Evolutionary conservation across 495 filamentous ascomycete species (phyloP).

Genomic region (Neurospora sp.): DNA sequence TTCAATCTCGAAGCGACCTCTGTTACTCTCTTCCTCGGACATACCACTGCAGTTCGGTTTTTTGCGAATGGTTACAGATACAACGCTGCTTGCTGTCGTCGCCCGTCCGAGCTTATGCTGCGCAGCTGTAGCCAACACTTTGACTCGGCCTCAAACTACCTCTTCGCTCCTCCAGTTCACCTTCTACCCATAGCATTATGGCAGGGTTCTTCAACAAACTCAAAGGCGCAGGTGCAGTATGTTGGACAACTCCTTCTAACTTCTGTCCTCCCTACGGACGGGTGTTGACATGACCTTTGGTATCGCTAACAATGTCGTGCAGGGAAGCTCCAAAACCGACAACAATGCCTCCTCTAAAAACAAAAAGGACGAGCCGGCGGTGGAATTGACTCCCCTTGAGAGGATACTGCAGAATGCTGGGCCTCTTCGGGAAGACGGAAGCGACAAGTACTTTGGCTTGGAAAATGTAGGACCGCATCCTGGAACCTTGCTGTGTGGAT

Average conservation of each 20-base stretch:
- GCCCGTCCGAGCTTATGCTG: constrained; percentile 3
- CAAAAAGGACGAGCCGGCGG: constrained; percentile 64
- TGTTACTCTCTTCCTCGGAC: background rate
- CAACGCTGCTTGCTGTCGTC: background rate
- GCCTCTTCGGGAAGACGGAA: constrained; percentile 72
- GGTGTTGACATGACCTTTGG: background rate
- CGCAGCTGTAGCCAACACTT: constrained; percentile 1
- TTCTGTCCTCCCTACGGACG: background rate
- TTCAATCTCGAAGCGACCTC: background rate
- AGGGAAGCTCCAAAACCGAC: constrained; percentile 28
- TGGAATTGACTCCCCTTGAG: constrained; percentile 67
- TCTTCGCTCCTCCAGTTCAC: constrained; percentile 3
- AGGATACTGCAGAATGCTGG: constrained; percentile 74
- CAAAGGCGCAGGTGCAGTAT: constrained; percentile 27
- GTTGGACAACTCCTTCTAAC: constrained; percentile 2
- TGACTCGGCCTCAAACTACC: background rate
- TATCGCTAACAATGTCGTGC: background rate
- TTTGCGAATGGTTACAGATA: constrained; percentile 7
- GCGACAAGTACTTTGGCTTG: constrained; percentile 96
- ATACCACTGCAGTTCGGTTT: background rate
- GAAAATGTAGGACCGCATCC: constrained; percentile 67
- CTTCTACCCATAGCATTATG: constrained; percentile 21
- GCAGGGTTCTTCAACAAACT: constrained; percentile 37
- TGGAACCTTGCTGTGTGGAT: constrained; percentile 1
- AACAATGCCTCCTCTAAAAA: constrained; percentile 28